These are phyloP conservation scores for Penicillium paradoxum DNA, from an alignment of 495 filamentous ascomycete genomes.

Conservation along the genomic window DNA sequence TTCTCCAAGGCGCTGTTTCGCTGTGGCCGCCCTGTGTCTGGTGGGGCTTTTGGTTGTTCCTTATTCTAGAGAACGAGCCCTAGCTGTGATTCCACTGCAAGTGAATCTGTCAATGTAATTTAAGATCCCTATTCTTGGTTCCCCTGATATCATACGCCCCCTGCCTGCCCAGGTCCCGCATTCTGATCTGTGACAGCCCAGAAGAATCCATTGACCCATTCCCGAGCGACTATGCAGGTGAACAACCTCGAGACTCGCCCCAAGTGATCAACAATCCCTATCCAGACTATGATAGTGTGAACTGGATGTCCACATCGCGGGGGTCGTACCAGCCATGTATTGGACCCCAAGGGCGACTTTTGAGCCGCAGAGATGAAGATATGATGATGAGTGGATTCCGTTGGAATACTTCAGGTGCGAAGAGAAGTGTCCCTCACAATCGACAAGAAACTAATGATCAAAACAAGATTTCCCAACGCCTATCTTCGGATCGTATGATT, in stretches of 20 bases:
- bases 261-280: conserved; percentile 40
- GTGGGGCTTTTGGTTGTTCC: background rate
- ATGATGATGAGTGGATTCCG: conserved; percentile 6
- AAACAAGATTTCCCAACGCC: conserved; percentile 30
- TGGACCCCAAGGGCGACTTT: conserved; percentile 35
- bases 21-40: background rate
- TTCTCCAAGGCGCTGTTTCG: background rate
- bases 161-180: background rate
- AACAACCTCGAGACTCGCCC: background rate
- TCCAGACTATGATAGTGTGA: conserved; percentile 39
- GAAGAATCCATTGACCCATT: background rate
- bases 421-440: background rate
- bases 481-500: conserved; percentile 40
- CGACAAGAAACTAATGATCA: background rate
- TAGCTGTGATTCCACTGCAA: background rate
- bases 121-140: background rate
- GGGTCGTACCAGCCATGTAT: conserved; percentile 35
- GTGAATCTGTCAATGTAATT: background rate
- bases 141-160: background rate
- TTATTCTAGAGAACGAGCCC: background rate
- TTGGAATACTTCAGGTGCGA: conserved; percentile 10
- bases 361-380: conserved; percentile 38
- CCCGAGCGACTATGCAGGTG: background rate
- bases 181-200: conserved; percentile 2
- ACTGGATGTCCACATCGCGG: conserved; percentile 35